Evolutionary conservation across 164 flowering plant genomes (phyloP), one percentile per base, ranked within the genome.

Genomic region (Chimonanthus praecox): DNA sequence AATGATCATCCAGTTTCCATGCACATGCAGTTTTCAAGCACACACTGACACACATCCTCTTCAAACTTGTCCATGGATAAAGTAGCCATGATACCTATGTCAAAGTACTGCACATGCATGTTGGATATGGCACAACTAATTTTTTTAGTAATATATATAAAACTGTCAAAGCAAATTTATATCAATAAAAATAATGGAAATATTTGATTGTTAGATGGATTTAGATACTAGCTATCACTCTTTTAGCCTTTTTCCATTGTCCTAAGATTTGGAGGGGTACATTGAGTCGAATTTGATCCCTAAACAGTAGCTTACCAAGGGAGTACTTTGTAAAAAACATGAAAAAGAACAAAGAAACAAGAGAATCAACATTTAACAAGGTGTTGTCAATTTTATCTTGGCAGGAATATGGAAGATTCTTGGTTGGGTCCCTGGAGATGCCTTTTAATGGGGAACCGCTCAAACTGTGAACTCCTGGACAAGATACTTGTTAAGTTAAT

Each of bases 351-450:
- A 13, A 3, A 54, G 16, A 54, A 54, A 33, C 33, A 33, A 33
- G 33, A 33, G 33, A 33, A 33, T 33, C 33, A 33, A 1, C 33
- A 11, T 54, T 54, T 54, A 10, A 54, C 60, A 10, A 3, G 11
- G 60, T 54, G 60, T 54, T 13, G 11, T 54, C 4, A 43, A 58
- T 68, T 68, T 74, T 58, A 6, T 68, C 16, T 58, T 7, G 72
- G 7, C 82, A 92, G 99, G 78, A 82, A 81, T 68, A n/a, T 95
- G 72, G 99, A 95, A 84, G 88, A 87, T 78, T 85, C 80, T 45
- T 93, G 99, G 99, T 82, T 95, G 47, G 98, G 99, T 67, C 85
- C 88, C 7, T 94, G 94, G 94, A 92, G 81, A 79, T 84, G 80
- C 76, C 77, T 95, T 81, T 87, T 95, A 76, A 67, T 86, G 68